phyloP scores from a whole-genome alignment of 1,284 basidiomycete genomes.

The Ceratobasidium papillatum region DNA sequence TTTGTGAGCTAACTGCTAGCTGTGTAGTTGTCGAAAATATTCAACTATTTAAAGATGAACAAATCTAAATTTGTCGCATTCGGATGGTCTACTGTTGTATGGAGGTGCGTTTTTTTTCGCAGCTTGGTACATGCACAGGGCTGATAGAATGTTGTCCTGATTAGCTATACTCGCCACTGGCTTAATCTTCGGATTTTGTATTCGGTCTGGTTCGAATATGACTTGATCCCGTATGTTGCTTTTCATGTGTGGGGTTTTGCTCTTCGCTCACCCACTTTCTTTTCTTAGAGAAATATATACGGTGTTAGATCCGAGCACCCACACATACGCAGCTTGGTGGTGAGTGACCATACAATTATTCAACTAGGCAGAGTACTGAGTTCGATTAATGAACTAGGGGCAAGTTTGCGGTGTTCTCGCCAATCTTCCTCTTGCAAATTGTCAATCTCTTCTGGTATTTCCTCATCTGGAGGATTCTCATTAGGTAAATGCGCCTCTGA shows the following conservation, averaged over 20 bases:
- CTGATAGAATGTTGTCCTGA: conserved; percentile 3
- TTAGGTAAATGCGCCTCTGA: conserved; percentile 55
- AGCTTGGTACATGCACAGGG: not conserved
- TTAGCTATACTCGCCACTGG: conserved; percentile 94
- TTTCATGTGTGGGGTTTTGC: not conserved
- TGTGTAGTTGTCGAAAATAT: conserved; percentile 77
- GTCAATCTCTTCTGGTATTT: conserved; percentile 94
- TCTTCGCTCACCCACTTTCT: not conserved
- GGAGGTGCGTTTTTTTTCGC: conserved; percentile 77
- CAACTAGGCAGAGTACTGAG: not conserved
- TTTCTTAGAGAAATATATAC: conserved; percentile 58
- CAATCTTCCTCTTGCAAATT: conserved; percentile 77
- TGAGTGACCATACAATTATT: conserved; percentile 39
- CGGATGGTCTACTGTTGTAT: conserved; percentile 72
- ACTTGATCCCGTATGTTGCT: conserved; percentile 76
- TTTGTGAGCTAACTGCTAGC: conserved; percentile 25
- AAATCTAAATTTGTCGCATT: conserved; percentile 72
- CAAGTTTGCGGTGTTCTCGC: conserved; percentile 80
- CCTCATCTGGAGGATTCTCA: conserved; percentile 76
- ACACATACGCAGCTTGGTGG: conserved; percentile 77
- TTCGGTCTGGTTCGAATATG: conserved; percentile 86
- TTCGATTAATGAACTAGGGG: conserved; percentile 59
- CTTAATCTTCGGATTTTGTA: conserved; percentile 87
- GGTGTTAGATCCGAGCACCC: conserved; percentile 67
- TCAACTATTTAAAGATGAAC: conserved; percentile 84